Base-by-base conservation (phyloP, 2,329 filamentous ascomycete genomes). In the Fusarium sp. region DNA sequence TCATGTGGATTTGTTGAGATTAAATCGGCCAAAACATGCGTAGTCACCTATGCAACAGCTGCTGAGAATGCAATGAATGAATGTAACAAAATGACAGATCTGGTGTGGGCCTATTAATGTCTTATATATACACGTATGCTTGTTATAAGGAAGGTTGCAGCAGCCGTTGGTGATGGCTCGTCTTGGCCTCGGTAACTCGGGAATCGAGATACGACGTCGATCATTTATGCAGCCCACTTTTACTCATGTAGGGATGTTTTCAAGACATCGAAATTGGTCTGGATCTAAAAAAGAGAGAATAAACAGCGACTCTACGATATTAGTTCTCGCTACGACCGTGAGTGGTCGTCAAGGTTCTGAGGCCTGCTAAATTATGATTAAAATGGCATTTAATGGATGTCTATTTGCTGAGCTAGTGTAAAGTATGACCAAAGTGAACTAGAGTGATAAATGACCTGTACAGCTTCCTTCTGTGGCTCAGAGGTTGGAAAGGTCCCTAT, bases 151-250 rank as follows among this genome's bases (percentile, higher is more conserved):
- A 54, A 45, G 32, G 25, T 37, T 37, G 19, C 35, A 37, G 35
- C 27, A 40, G 51, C 51, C 48, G 60, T 62, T 61, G 51, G 35
- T 23, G 43, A 67, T 56, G 45, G 44, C 41, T 56, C 19, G 27
- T 44, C 49, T 43, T 66, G 27, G 58, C 46, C 52, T 67, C 67
- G 66, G 67, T 57, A 70, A 59, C 52, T 67, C 67, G 66, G 66
- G 66, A 70, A 67, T 67, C 67, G 67, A 56, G 63, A 70, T 68
- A 67, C 49, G 35, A 32, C 40, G 67, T 68, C 54, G 67, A 70
- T 70, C 67, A 65, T 41, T 54, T 46, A 62, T 65, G 65, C 50
- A 65, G 39, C 50, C 59, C 30, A 44, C 45, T 57, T 63, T 53
- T 53, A 49, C 30, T 55, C 41, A 32, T 45, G 47, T 40, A 56